These are phyloP conservation scores for Eutrema yunnanense DNA, from an alignment of 345 rosid species.

Conservation along the genomic window DNA sequence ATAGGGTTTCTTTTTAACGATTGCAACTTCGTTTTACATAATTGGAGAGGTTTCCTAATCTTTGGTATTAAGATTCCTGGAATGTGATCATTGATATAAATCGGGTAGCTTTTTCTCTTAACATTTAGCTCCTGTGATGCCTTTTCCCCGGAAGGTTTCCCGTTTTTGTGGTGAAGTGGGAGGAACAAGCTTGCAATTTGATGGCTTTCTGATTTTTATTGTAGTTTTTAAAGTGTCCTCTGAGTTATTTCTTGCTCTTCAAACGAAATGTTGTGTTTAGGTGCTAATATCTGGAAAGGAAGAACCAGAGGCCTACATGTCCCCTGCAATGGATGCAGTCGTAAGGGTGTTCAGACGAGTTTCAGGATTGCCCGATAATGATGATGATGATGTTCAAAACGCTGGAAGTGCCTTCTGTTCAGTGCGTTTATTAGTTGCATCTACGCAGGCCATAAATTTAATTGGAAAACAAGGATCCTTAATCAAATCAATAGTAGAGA, in stretches of 20 bases:
- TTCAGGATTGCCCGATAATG: conserved; percentile 37
- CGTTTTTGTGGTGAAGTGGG: neutral
- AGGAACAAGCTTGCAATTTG: neutral
- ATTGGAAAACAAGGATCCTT: conserved; percentile 90
- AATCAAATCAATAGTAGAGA: conserved; percentile 83
- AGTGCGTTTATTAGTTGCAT: conserved; percentile 64
- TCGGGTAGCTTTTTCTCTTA: neutral
- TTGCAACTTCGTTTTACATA: neutral
- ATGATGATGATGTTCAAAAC: conserved; percentile 33
- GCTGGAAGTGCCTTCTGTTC: conserved; percentile 53
- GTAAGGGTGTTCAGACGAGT: conserved; percentile 55
- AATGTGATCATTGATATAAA: neutral
- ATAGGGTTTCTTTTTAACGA: neutral
- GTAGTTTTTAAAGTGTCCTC: neutral
- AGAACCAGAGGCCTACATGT: conserved; percentile 43
- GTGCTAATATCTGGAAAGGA: conserved; percentile 57
- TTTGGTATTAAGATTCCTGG: neutral
- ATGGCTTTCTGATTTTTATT: neutral
- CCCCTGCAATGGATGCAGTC: conserved; percentile 63
- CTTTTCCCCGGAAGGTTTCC: neutral
- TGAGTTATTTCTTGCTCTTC: neutral
- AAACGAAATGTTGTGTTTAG: conserved; percentile 19
- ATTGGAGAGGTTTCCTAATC: neutral
- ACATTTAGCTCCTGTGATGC: neutral
- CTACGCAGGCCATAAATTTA: conserved; percentile 77